These are phyloP conservation scores for Neurospora sp. DNA, from an alignment of 495 filamentous ascomycete genomes.

Conservation along the genomic window DNA sequence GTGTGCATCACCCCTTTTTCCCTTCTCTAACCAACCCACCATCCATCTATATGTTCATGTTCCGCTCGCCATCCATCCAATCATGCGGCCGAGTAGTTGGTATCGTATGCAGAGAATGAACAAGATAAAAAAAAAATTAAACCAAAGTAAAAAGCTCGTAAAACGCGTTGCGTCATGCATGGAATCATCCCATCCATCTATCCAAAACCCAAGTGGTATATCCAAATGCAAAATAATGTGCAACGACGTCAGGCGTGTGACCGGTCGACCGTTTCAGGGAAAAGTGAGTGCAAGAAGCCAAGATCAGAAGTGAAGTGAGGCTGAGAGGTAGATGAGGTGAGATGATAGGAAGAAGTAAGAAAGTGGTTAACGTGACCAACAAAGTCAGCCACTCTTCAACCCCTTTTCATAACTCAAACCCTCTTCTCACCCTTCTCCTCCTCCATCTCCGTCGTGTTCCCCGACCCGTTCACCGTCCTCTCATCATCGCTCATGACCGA, in stretches of 20 bases:
- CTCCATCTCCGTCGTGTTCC: background rate
- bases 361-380: background rate
- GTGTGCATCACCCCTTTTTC: background rate
- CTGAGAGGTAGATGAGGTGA: background rate
- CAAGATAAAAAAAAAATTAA: no score
- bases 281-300: background rate
- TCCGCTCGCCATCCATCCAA: background rate
- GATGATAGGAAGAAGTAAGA: background rate
- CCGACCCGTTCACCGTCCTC: constrained; percentile 5
- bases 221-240: background rate
- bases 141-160: background rate
- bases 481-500: constrained; percentile 15
- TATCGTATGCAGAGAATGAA: background rate
- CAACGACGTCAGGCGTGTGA: no score
- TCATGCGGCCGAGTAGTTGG: background rate
- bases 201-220: background rate
- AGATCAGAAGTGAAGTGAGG: background rate
- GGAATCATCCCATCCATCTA: background rate
- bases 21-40: background rate
- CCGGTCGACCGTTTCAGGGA: no score
- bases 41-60: background rate
- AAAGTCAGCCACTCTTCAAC: background rate
- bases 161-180: background rate
- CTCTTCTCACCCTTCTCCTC: constrained; percentile 7
- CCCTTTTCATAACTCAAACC: background rate